phyloP scores from a whole-genome alignment of 2,329 filamentous ascomycete species.

The Diaporthe sp. region DNA sequence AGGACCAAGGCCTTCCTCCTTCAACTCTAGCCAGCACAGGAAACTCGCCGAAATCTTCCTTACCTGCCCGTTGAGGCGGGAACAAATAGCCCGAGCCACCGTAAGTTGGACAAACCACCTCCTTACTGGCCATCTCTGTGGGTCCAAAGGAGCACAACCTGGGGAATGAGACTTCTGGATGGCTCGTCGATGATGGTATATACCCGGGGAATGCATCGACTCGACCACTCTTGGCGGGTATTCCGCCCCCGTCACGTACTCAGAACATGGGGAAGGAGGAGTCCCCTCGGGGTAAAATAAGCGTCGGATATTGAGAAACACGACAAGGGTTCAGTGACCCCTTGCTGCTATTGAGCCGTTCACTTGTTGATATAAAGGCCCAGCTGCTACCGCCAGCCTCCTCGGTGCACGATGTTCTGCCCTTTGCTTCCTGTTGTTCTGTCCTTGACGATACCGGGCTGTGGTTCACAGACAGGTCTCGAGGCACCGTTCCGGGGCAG shows the following conservation, averaged over 20 bases:
- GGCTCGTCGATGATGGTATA: conserved; percentile 19
- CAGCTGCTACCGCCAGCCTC: conserved; percentile 5
- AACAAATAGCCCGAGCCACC: conserved; percentile 7
- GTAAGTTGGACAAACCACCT: background rate
- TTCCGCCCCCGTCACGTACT: conserved; percentile 4
- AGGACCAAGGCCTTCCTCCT: background rate
- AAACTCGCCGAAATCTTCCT: conserved; percentile 20
- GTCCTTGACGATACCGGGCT: background rate
- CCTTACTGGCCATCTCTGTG: conserved; percentile 14
- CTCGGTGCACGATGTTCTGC: background rate
- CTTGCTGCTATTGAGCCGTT: conserved; percentile 11
- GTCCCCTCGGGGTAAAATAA: conserved; percentile 31
- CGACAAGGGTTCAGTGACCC: conserved; percentile 16
- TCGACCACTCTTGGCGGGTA: conserved; percentile 4
- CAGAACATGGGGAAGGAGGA: conserved; percentile 33
- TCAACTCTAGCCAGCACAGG: conserved; percentile 15
- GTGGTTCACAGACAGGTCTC: background rate
- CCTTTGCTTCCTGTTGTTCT: background rate
- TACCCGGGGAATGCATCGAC: conserved; percentile 11
- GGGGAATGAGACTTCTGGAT: conserved; percentile 7
- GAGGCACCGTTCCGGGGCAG: background rate
- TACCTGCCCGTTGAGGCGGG: background rate
- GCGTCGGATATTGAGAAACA: conserved; percentile 21
- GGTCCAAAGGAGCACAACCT: conserved; percentile 29
- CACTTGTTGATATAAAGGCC: conserved; percentile 19